Conservation (phyloP, 371 early-diverging fungal species). For the Rhizopus stolonifer region DNA sequence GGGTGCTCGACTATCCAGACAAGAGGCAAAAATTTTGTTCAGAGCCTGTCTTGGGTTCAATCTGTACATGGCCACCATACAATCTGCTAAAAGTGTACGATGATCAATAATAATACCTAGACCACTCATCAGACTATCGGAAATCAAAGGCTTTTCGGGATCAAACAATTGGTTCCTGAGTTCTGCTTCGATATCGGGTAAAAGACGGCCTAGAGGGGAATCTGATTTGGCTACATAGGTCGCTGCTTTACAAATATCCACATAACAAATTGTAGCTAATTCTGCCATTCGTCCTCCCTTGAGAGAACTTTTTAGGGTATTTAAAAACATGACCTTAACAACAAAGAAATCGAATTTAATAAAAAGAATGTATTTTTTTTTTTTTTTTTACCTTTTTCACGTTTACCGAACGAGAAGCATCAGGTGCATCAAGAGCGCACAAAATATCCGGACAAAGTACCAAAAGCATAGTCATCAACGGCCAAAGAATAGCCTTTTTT, state of each 20-base stretch:
- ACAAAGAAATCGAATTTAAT: background rate
- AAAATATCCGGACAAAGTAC: slow-evolving; percentile 82
- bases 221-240: slow-evolving; percentile 70
- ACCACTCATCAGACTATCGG: slow-evolving; percentile 61
- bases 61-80: slow-evolving; percentile 74
- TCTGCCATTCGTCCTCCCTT: slow-evolving; percentile 67
- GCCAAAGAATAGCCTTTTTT: slow-evolving; percentile 77
- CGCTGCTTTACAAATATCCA: slow-evolving; percentile 79
- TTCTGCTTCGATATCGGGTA: slow-evolving; percentile 76
- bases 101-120: slow-evolving; percentile 58
- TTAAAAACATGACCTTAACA: slow-evolving; percentile 61
- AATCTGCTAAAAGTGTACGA: slow-evolving; percentile 66
- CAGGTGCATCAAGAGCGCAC: slow-evolving; percentile 45
- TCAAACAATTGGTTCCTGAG: slow-evolving; percentile 72
- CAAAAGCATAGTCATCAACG: slow-evolving; percentile 78
- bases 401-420: slow-evolving; percentile 31
- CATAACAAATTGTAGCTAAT: slow-evolving; percentile 73
- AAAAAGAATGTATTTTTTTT: background rate
- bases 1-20: slow-evolving; percentile 68
- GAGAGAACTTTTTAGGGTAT: slow-evolving; percentile 62
- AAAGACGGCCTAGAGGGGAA: slow-evolving; percentile 64
- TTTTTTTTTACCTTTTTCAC: slow-evolving; percentile 40
- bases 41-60: slow-evolving; percentile 70
- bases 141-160: slow-evolving; percentile 52
- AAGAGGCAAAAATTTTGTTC: slow-evolving; percentile 65